Evolutionary conservation across 805 yeast genomes (phyloP).

Genomic region (Wickerhamomyces chambardii): DNA sequence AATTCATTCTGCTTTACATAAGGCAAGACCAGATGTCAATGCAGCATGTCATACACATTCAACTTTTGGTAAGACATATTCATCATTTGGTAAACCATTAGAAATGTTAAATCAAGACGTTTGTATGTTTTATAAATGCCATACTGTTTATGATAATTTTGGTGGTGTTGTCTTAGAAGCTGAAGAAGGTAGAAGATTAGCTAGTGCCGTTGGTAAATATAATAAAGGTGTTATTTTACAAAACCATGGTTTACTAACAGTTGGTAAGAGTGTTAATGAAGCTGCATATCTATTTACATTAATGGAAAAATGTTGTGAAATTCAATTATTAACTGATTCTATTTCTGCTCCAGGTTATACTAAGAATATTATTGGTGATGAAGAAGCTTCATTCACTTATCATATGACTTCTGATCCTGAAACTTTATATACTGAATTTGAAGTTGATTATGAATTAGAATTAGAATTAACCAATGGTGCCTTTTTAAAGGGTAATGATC

Average conservation of each 20-base stretch:
- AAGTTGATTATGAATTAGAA: constrained; percentile 55
- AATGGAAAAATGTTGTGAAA: constrained; percentile 57
- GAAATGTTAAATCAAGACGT: constrained; percentile 80
- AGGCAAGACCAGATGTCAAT: constrained; percentile 59
- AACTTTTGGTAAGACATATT: constrained; percentile 53
- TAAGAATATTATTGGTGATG: constrained; percentile 39
- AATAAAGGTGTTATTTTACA: constrained; percentile 50
- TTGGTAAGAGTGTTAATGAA: constrained; percentile 64
- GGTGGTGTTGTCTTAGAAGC: constrained; percentile 74
- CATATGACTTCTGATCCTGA: constrained; percentile 57
- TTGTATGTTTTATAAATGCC: constrained; percentile 57
- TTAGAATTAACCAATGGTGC: constrained; percentile 19
- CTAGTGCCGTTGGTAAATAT: constrained; percentile 43
- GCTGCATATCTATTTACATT: constrained; percentile 60
- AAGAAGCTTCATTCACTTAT: constrained; percentile 60
- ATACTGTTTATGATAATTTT: constrained; percentile 56
- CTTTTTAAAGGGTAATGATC: constrained; percentile 5
- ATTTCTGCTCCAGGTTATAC: constrained; percentile 23
- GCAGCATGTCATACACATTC: constrained; percentile 73
- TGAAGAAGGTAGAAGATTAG: constrained; percentile 55
- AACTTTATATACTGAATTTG: constrained; percentile 63
- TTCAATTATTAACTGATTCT: constrained; percentile 55
- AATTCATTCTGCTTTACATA: constrained; percentile 60
- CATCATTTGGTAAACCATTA: constrained; percentile 54
- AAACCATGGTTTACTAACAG: constrained; percentile 69